Evolutionary conservation across 2,329 filamentous ascomycete species (phyloP), one percentile per base, ranked within the genome.

Genomic region (Fusarium kyushuense): DNA sequence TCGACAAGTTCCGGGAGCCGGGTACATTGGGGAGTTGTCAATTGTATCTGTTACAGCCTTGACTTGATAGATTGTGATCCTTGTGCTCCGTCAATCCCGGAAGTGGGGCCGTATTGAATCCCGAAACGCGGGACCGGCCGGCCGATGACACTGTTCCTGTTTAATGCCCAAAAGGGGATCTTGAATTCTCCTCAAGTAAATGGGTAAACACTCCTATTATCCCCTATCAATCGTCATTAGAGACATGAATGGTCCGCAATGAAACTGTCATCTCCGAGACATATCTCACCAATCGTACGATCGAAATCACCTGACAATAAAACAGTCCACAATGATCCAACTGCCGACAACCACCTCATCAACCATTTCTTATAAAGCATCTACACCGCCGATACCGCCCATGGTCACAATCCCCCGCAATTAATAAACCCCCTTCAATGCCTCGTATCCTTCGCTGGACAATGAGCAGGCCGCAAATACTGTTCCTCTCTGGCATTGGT

Each of bases 401-500:
- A 38, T 54, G 45, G 23, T 42, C 54, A 9, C 42, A 45, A 21
- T 25, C 33, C 58, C 60, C 67, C 58, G 54, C 59, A 58, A 23
- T 49, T 59, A 42, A 36, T 46, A 46, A 33, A 13, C 30, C 29
- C 40, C 27, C 35, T 38, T 17, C 48, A 61, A 74, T 74, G 72
- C 72, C 70, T 74, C 71, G 72, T n/a, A 72, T 74, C 64, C 71
- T 74, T 32, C 68, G 70, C 57, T 74, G 65, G 63, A 67, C 64
- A 63, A 74, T 74, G 72, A 74, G 71, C 67, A 72, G 72, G 63
- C 72, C 68, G 23, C 71, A 69, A 49, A 65, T 74, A 42, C 43
- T 74, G 41, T 60, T 74, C 54, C 71, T 74, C 51, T 72, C 72
- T 42, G 72, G 72, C 55, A 71, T 74, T 61, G 71, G 72, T 59